Evolutionary conservation across 257 asterid genomes (phyloP).

Genomic region (Euphrasia confusa): DNA sequence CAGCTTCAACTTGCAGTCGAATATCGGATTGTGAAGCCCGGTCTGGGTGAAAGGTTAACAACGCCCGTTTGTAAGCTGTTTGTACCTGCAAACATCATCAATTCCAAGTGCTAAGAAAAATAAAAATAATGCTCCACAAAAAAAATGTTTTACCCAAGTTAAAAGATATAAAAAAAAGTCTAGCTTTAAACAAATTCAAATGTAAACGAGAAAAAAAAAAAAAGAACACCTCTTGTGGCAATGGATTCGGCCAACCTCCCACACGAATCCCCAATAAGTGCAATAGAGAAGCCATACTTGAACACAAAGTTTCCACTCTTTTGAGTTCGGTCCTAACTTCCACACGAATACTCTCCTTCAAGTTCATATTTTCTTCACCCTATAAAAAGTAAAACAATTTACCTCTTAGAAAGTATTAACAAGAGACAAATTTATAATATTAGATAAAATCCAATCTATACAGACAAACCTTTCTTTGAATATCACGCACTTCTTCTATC

Average conservation of each 20-base stretch:
- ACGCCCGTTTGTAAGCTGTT: slow-evolving; percentile 67
- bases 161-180: neutral
- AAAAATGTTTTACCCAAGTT: neutral
- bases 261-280: slow-evolving; percentile 50
- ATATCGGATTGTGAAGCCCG: slow-evolving; percentile 62
- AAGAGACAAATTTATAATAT: slow-evolving; percentile 8
- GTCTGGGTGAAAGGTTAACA: slow-evolving; percentile 82
- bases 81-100: slow-evolving; percentile 54
- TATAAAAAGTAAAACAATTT: slow-evolving; percentile 28
- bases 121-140: neutral
- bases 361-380: slow-evolving; percentile 85
- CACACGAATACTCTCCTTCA: slow-evolving; percentile 72
- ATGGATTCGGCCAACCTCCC: slow-evolving; percentile 48
- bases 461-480: slow-evolving; percentile 70
- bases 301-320: slow-evolving; percentile 53
- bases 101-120: slow-evolving; percentile 6
- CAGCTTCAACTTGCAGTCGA: slow-evolving; percentile 81
- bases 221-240: slow-evolving; percentile 53
- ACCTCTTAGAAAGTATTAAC: neutral
- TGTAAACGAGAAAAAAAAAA: neutral
- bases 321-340: slow-evolving; percentile 58
- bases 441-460: slow-evolving; percentile 15
- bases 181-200: neutral
- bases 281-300: slow-evolving; percentile 67
- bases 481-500: slow-evolving; percentile 72